Percentiles rank a stretch among this genome's conserved stretches.
These are phyloP conservation scores for Papiliotrema fonsecae DNA, from an alignment of 1,284 basidiomycete genomes.

Conservation along the genomic window DNA sequence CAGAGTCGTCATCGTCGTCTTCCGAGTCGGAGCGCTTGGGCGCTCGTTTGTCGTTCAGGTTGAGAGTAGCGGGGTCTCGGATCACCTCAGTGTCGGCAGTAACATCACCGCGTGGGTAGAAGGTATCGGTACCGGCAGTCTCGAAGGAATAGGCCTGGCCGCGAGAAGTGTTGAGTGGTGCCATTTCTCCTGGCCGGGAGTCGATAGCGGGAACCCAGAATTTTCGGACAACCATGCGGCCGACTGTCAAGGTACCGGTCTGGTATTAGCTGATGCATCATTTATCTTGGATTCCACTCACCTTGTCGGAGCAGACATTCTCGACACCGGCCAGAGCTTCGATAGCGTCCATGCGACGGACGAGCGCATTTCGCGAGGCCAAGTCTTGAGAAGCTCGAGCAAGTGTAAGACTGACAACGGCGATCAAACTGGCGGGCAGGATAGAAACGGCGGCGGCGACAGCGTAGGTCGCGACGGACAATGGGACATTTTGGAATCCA, in stretches of 20 bases:
- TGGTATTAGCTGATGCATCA: not conserved
- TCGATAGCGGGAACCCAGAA: conserved; percentile 53
- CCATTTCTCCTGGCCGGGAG: conserved; percentile 20
- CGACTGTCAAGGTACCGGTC: conserved; percentile 61
- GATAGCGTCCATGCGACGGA: conserved; percentile 51
- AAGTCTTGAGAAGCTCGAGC: conserved; percentile 48
- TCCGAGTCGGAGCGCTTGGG: conserved; percentile 12
- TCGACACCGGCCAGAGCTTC: conserved; percentile 61
- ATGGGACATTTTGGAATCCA: conserved; percentile 49
- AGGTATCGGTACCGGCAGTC: conserved; percentile 47
- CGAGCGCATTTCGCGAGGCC: conserved; percentile 51
- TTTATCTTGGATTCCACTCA: conserved; percentile 4
- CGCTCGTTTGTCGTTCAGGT: conserved; percentile 15
- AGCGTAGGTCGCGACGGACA: conserved; percentile 49
- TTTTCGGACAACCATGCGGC: conserved; percentile 56
- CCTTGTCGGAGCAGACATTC: conserved; percentile 60
- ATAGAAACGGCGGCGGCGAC: conserved; percentile 56
- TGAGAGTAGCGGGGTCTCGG: conserved; percentile 12
- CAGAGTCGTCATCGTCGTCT: conserved; percentile 21
- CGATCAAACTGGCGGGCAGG: conserved; percentile 53
- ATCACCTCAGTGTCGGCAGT: conserved; percentile 18
- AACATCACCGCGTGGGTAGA: conserved; percentile 48
- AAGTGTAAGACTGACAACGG: conserved; percentile 48
- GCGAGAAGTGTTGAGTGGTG: conserved; percentile 25
- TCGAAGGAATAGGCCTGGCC: conserved; percentile 48